A percentile compares a stretch with the other conserved stretches of the same genome.
These are phyloP conservation scores for Blastomyces percursus DNA, from an alignment of 2,329 filamentous ascomycete genomes.

Conservation along the genomic window DNA sequence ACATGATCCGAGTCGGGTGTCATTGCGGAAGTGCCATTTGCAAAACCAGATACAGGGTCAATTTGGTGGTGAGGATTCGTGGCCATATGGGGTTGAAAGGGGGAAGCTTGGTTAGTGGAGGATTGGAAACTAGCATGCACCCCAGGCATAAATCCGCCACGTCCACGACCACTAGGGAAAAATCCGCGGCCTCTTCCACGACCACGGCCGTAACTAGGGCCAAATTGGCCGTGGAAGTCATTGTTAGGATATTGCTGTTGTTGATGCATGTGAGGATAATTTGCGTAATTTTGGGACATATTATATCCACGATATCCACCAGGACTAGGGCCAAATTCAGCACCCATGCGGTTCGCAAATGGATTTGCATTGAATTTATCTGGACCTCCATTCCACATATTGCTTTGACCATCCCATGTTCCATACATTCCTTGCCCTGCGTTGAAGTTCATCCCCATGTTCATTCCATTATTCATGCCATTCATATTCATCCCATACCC, in stretches of 20 bases:
- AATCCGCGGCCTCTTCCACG: constrained; percentile 31
- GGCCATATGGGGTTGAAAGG: constrained; percentile 22
- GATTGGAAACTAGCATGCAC: constrained; percentile 28
- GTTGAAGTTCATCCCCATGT: constrained; percentile 56
- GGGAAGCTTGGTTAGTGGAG: constrained; percentile 25
- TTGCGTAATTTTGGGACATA: constrained; percentile 69
- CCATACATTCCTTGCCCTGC: constrained; percentile 54
- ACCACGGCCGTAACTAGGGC: constrained; percentile 57
- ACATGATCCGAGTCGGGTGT: constrained; percentile 10
- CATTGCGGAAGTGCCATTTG: constrained; percentile 9
- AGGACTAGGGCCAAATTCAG: constrained; percentile 71
- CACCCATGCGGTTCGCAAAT: constrained; percentile 61
- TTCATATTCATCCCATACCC: constrained; percentile 65
- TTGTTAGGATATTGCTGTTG: constrained; percentile 48
- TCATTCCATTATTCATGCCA: constrained; percentile 66
- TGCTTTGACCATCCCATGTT: constrained; percentile 62
- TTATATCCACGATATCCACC: constrained; percentile 53
- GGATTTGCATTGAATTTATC: constrained; percentile 85
- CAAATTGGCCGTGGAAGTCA: constrained; percentile 62
- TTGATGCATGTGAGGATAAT: constrained; percentile 54
- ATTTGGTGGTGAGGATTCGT: constrained; percentile 11
- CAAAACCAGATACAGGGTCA: constrained; percentile 8
- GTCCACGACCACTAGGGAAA: constrained; percentile 25
- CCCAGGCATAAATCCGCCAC: constrained; percentile 25
- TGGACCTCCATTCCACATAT: constrained; percentile 37